These are phyloP conservation scores for Daucus carota DNA, from an alignment of 129 eudicot genomes.

Conservation along the genomic window DH1_v3.0 NC_030381.2:7990501-7991000, in stretches of 20 bases:
- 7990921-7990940: not conserved
- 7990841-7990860: conserved; percentile 51
- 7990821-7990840: conserved; percentile 45
- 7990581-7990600: not conserved
- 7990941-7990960: not conserved
- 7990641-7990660: conserved; percentile 51
- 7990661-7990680: conserved; percentile 38
- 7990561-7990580: not conserved
- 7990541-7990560: conserved; percentile 7
- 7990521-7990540: too few species aligned
- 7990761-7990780: conserved; percentile 65
- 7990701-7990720: conserved; percentile 64
- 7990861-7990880: conserved; percentile 31
- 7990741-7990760: conserved; percentile 62
- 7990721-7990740: conserved; percentile 59
- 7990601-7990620: conserved; percentile 10
- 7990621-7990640: conserved; percentile 18
- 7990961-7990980: not conserved
- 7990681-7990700: conserved; percentile 41
- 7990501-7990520: too few species aligned
- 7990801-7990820: conserved; percentile 29
- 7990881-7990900: not conserved
- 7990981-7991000: too few species aligned
- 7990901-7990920: not conserved
- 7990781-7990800: conserved; percentile 63